These are phyloP conservation scores for Trypanosoma cruzi DNA, from an alignment of 208 protist species.

Conservation along the genomic window DNA sequence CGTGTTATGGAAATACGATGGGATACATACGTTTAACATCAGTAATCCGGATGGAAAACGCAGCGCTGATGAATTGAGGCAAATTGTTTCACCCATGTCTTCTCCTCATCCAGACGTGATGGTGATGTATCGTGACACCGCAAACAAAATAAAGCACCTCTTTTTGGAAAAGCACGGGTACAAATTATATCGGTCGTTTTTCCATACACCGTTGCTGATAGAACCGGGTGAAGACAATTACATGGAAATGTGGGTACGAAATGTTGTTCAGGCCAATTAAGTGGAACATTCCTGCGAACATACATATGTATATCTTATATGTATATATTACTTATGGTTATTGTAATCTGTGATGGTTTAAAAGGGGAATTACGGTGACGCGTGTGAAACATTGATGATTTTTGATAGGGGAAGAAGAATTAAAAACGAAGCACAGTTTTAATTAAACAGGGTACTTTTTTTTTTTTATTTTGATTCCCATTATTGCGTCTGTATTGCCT, in stretches of 20 bases:
- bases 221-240: conserved; percentile 47
- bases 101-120: conserved; percentile 49
- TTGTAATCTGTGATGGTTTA: no score
- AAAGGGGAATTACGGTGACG: no score
- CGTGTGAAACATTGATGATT: no score
- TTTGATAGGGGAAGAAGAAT: no score
- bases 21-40: conserved; percentile 27
- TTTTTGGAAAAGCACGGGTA: conserved; percentile 54
- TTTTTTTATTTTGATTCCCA: no score
- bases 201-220: conserved; percentile 45
- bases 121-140: conserved; percentile 50
- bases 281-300: no score
- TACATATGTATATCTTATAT: no score
- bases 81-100: conserved; percentile 18
- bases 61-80: conserved; percentile 18
- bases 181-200: conserved; percentile 32
- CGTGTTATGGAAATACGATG: conserved; percentile 63
- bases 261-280: background rate
- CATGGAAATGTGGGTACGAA: conserved; percentile 64
- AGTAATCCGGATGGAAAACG: conserved; percentile 8
- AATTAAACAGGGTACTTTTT: no score
- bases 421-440: no score
- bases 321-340: no score
- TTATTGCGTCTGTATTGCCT: no score
- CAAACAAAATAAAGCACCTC: conserved; percentile 25